Evolutionary conservation across 1,284 basidiomycete species (phyloP).

Genomic region (Austroboletus niveus): DNA sequence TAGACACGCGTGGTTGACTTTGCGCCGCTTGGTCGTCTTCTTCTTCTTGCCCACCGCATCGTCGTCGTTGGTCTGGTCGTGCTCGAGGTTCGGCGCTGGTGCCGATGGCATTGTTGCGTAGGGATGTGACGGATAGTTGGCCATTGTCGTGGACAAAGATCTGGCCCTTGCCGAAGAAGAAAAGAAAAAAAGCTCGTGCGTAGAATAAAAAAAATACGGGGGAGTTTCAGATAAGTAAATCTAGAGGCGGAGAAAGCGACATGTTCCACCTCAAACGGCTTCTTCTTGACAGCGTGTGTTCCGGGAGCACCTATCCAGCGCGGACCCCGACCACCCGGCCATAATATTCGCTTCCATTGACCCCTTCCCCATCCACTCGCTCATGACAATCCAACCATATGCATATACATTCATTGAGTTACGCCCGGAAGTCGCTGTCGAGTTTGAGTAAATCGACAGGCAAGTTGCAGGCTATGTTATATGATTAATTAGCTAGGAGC

Average conservation of each 20-base stretch:
- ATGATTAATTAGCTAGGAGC: too few species aligned
- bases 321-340: conserved; percentile 30
- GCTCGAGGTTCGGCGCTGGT: conserved; percentile 22
- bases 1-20: conserved; percentile 89
- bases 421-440: too few species aligned
- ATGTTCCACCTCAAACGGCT: conserved; percentile 19
- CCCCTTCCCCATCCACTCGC: too few species aligned
- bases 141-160: conserved; percentile 9
- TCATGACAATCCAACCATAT: too few species aligned
- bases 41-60: conserved; percentile 45
- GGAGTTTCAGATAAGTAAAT: conserved; percentile 23
- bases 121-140: conserved; percentile 31
- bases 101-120: conserved; percentile 24
- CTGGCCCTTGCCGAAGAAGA: too few species aligned
- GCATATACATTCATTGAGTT: too few species aligned
- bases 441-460: too few species aligned
- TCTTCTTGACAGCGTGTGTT: conserved; percentile 24
- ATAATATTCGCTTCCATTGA: neutral
- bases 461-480: too few species aligned
- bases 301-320: neutral
- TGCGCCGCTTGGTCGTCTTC: conserved; percentile 67
- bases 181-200: neutral
- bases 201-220: conserved; percentile 20
- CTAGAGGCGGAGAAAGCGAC: conserved; percentile 16
- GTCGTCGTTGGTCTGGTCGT: conserved; percentile 30